These are phyloP conservation scores for Fusarium floridanum DNA, from an alignment of 2,329 filamentous ascomycete species.

Conservation along the genomic window DNA sequence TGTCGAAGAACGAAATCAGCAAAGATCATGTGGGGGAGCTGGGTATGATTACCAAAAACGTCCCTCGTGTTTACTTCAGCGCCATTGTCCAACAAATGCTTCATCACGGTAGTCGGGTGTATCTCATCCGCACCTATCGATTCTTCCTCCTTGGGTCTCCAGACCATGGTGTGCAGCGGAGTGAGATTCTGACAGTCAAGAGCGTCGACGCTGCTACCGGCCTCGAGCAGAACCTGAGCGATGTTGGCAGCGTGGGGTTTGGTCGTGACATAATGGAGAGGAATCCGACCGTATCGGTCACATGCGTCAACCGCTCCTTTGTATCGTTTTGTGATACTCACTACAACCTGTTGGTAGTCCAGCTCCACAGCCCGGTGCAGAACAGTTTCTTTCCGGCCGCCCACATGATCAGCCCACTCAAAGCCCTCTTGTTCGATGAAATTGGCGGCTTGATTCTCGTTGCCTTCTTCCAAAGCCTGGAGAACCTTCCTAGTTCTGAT, in stretches of 20 bases:
- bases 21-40: neutral
- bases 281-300: neutral
- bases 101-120: neutral
- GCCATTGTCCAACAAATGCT: neutral
- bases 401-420: neutral
- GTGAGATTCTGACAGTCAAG: neutral
- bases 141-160: neutral
- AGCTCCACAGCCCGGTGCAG: neutral
- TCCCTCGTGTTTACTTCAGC: constrained; percentile 17
- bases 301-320: neutral
- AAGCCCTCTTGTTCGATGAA: neutral
- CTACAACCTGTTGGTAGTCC: neutral
- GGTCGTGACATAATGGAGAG: neutral
- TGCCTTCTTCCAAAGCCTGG: neutral
- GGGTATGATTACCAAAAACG: neutral
- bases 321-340: neutral
- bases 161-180: neutral
- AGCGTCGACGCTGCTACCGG: neutral
- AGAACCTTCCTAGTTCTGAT: neutral
- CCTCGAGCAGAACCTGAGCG: neutral
- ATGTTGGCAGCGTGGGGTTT: neutral
- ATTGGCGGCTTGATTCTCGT: neutral
- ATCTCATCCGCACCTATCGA: neutral
- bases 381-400: neutral
- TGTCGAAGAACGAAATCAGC: neutral